Percentiles rank a stretch among this genome's conserved stretches.
phyloP scores from a whole-genome alignment of 2,329 filamentous ascomycete genomes.

The Conoideocrella luteorostrata region DNA sequence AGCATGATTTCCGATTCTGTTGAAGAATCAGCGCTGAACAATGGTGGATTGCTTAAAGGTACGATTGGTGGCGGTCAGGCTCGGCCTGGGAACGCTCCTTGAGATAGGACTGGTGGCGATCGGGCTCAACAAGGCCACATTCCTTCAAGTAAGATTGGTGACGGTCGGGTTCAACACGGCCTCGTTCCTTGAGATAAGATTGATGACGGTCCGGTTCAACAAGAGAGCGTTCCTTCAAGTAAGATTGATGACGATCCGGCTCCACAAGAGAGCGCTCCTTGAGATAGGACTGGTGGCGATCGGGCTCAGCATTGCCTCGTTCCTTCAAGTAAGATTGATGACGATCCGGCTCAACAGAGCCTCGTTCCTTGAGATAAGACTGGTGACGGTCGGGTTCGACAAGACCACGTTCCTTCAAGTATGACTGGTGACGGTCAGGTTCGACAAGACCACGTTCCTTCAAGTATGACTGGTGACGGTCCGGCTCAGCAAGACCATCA shows the following conservation, averaged over 20 bases:
- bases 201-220: background rate
- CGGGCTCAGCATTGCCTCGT: background rate
- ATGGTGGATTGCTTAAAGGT: too few species aligned
- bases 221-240: background rate
- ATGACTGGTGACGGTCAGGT: background rate
- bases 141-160: constrained; percentile 2
- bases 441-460: background rate
- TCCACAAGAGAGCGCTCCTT: background rate
- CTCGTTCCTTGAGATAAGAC: background rate
- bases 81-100: too few species aligned
- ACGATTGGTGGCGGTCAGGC: too few species aligned
- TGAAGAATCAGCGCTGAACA: too few species aligned
- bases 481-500: too few species aligned
- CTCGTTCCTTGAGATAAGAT: background rate
- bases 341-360: background rate
- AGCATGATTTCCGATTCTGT: too few species aligned
- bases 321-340: constrained; percentile 1
- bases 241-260: constrained; percentile 1
- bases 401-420: background rate
- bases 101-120: constrained; percentile 16
- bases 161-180: constrained; percentile 1
- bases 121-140: constrained; percentile 1
- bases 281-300: background rate
- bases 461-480: background rate
- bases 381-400: background rate